phyloP scores from a whole-genome alignment of 371 early-diverging fungal species.

The Mortierella sp. region DNA sequence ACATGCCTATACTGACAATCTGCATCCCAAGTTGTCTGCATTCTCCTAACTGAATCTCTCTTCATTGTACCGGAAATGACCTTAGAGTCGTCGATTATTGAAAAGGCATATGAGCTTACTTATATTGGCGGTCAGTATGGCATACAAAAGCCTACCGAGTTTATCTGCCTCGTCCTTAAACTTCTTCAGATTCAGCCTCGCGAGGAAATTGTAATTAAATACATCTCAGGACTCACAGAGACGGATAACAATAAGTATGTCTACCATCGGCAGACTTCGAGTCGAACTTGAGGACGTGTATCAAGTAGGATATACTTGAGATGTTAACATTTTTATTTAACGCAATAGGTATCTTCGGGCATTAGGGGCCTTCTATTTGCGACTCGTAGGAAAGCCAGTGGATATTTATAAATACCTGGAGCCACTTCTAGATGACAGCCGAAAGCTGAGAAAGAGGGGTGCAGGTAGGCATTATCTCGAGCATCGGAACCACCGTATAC shows the following conservation, averaged over 20 bases:
- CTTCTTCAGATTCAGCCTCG: slow-evolving; percentile 93
- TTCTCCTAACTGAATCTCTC: neutral
- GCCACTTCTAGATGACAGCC: slow-evolving; percentile 85
- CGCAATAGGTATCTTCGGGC: slow-evolving; percentile 83
- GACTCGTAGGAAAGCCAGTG: slow-evolving; percentile 80
- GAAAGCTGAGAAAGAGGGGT: slow-evolving; percentile 82
- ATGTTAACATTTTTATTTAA: neutral
- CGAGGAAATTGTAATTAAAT: slow-evolving; percentile 85
- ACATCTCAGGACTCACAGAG: slow-evolving; percentile 64
- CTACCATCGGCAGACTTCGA: neutral
- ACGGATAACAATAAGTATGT: slow-evolving; percentile 47
- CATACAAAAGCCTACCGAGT: slow-evolving; percentile 89
- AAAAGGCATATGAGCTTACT: slow-evolving; percentile 85
- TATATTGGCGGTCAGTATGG: slow-evolving; percentile 91
- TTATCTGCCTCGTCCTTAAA: slow-evolving; percentile 90
- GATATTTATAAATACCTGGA: slow-evolving; percentile 91
- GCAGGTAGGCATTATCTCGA: slow-evolving; percentile 59
- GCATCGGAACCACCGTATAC: neutral
- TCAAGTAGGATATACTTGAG: neutral
- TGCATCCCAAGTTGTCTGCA: neutral
- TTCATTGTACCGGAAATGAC: neutral
- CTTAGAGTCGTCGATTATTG: slow-evolving; percentile 88
- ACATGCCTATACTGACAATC: neutral
- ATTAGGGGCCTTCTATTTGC: slow-evolving; percentile 89
- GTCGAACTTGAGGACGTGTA: neutral